A percentile compares a stretch with the other conserved stretches of the same genome.
Conservation (phyloP, 1,284 basidiomycete species). For the Irpex rosettiformis region DNA sequence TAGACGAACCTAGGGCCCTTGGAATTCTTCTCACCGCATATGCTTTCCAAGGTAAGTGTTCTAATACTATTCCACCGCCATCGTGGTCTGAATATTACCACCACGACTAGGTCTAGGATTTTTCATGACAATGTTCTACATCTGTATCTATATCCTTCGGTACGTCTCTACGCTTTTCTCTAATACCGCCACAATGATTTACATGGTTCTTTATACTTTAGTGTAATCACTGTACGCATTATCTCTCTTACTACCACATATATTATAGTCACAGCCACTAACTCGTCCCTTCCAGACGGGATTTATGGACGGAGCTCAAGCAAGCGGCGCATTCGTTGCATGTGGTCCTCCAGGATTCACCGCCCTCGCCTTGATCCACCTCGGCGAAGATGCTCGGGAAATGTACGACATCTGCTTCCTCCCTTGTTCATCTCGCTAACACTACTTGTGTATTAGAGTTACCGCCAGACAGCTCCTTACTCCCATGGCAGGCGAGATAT, state of each 20-base stretch:
- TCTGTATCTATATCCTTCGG: conserved; percentile 48
- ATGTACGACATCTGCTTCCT: conserved; percentile 30
- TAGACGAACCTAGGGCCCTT: conserved; percentile 33
- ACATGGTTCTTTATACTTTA: conserved; percentile 21
- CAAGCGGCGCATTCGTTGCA: conserved; percentile 47
- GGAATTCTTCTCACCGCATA: conserved; percentile 43
- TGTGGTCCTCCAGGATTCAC: conserved; percentile 49
- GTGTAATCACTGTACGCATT: conserved; percentile 37
- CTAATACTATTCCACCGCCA: too few species aligned
- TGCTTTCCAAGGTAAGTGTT: conserved; percentile 42
- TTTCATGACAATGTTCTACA: conserved; percentile 51
- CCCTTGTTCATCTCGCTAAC: not conserved
- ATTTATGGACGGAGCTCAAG: conserved; percentile 46
- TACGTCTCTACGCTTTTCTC: conserved; percentile 22
- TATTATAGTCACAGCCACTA: not conserved
- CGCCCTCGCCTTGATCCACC: conserved; percentile 43
- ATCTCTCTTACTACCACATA: not conserved
- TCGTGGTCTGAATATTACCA: too few species aligned
- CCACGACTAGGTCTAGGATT: conserved; percentile 39
- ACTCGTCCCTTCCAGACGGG: conserved; percentile 32
- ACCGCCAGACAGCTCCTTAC: conserved; percentile 10
- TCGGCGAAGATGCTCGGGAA: conserved; percentile 35
- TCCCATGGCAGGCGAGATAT: conserved; percentile 32
- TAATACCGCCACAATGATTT: conserved; percentile 4
- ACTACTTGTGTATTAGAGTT: not conserved